Percentiles rank a stretch among this genome's conserved stretches.
Conservation (phyloP, 345 rosid genomes). For the Linum tenue region DNA sequence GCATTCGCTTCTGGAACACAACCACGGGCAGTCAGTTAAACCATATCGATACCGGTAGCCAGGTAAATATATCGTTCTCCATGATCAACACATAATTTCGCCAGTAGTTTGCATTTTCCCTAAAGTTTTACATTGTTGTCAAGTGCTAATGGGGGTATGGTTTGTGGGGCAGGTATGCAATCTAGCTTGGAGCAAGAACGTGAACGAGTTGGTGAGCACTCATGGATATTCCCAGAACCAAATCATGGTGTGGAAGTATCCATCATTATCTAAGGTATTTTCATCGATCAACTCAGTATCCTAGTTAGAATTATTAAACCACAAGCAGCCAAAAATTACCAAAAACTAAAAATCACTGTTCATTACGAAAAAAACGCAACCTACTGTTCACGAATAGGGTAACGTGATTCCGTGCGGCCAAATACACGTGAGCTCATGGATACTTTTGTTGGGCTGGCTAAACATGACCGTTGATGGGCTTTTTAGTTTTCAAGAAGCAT, state of each 20-base stretch:
- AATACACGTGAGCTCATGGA: no score
- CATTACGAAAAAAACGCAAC: no score
- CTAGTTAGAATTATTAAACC: no score
- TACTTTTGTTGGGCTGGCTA: no score
- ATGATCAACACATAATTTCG: background rate
- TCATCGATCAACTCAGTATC: background rate
- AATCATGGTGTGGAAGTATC: slow-evolving; percentile 97
- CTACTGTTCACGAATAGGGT: no score
- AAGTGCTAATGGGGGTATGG: background rate
- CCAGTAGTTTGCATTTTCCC: background rate
- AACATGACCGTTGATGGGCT: no score
- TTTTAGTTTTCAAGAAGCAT: no score
- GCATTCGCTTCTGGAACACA: slow-evolving; percentile 95
- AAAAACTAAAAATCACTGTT: no score
- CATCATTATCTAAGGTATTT: slow-evolving; percentile 77
- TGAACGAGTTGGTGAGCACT: slow-evolving; percentile 90
- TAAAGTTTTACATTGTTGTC: no score
- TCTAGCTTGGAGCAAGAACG: slow-evolving; percentile 95
- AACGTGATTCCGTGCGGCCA: no score
- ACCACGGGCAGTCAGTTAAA: slow-evolving; percentile 74
- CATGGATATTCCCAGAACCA: slow-evolving; percentile 98
- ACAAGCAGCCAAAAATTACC: no score
- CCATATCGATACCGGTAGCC: slow-evolving; percentile 92
- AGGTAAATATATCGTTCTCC: slow-evolving; percentile 25
- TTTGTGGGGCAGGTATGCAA: slow-evolving; percentile 58